Evolutionary conservation across 2,329 filamentous ascomycete species (phyloP), one percentile per base, ranked within the genome.

Genomic region (Penicillium sp.): DNA sequence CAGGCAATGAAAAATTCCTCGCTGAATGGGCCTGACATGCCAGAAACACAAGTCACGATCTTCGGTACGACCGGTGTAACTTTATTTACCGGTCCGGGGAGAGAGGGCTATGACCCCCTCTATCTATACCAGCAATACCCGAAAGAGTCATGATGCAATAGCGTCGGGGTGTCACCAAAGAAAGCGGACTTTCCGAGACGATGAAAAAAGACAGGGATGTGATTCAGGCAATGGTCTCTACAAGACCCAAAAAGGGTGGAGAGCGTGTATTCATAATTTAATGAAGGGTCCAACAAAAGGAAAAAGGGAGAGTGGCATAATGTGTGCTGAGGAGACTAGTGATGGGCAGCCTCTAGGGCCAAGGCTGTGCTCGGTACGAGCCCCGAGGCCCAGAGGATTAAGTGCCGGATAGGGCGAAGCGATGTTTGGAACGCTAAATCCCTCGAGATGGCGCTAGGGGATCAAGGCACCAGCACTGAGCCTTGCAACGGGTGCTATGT

Each of bases 391-490:
- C 55, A 35, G 56, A 51, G 19, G 51, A 56, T 40, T 37, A 45
- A 63, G 25, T 62, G 40, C 60, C 53, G 46, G 54, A 42, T 57
- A 53, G 28, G 33, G 51, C 16, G 28, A 56, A 33, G 37, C 53
- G 57, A 64, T 52, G 58, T 64, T 22, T 61, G 59, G 63, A 53
- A 61, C 64, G 57, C 64, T 64, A 63, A 60, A 58, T 61, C 58
- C 64, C 56, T 61, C 53, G 52, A 53, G 57, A 62, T 62, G 52
- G 48, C 61, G 42, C 62, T 60, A 60, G 52, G 35, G 19, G 35
- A 22, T 22, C 37, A 40, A 54, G 38, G 56, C 46, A 38, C 37
- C 16, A 35, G 28, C 19, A 11, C 16, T 43, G 16, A 30, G 35
- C 8, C 35, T 28, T 33, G 37, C 37, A 14, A 42, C 30, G 26